Evolutionary conservation across 805 yeast genomes (phyloP), one percentile per base, ranked within the genome.

Genomic region (Wickerhamomyces queroliae): DNA sequence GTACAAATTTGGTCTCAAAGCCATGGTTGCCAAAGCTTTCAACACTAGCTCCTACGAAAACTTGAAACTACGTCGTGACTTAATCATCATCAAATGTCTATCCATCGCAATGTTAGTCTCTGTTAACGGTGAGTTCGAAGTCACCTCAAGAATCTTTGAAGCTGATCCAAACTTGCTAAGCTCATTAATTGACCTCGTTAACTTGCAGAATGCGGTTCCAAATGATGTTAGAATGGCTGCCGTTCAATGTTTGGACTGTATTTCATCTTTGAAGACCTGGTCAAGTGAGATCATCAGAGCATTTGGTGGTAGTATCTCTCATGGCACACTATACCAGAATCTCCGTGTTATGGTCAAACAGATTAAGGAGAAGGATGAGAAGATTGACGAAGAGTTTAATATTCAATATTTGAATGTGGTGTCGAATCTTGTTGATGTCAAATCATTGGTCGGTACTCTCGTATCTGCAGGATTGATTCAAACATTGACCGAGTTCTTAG

Each of bases 221-320:
- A 53, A 53, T 19, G 74, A 69, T 2, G 67, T 85, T 2, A 71
- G 80, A 42, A 61, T 72, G 32, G 72, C 80, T 31, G 85, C 91
- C 2, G 58, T 80, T 36, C 75, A 78, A 43, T 74, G 90, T 0
- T 66, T 90, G 38, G 84, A 83, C 45, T 75, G 80, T 45, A 76
- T 87, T 6, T 73, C 95, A 1, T 65, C 73, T 17, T 79, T 78
- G 51, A 77, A 78, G 35, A 71, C 72, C 4, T 83, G 89, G 76
- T 81, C 90, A 15, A 69, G 81, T 36, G 96, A 89, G 48, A 69
- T 90, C 18, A 69, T 89, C 38, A 71, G 88, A 42, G 79, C 85
- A 11, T 59, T 89, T 46, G 87, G 93, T 17, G 96, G 93, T 9
- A 87, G 87, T 56, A 88, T 90, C 29, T 78, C 80, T 44, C 96